Percentiles rank a stretch among this genome's conserved stretches.
These are phyloP conservation scores for Dictyostelium capitatum DNA, from an alignment of 78 protist species.

Conservation along the genomic window DNA sequence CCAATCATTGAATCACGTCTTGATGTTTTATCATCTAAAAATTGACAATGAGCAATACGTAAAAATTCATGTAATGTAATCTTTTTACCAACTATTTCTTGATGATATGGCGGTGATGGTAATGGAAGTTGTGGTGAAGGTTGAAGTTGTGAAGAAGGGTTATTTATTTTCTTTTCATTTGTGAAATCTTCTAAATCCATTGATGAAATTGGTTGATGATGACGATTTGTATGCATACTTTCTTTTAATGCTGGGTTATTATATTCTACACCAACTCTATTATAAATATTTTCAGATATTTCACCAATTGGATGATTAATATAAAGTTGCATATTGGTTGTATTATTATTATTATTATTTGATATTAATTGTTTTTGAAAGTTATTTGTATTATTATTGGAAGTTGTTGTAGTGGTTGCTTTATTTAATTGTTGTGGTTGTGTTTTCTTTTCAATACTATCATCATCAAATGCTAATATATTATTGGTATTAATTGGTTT, in stretches of 20 bases:
- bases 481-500: conserved; percentile 7
- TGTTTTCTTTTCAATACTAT: background rate
- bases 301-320: conserved; percentile 9
- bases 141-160: background rate
- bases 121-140: background rate
- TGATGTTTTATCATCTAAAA: conserved; percentile 56
- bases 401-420: background rate
- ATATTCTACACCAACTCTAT: conserved; percentile 2
- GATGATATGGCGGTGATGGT: background rate
- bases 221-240: background rate
- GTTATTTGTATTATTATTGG: background rate
- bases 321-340: background rate
- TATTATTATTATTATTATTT: background rate
- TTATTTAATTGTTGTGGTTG: background rate
- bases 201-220: conserved; percentile 7
- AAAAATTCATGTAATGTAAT: conserved; percentile 66
- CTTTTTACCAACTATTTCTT: conserved; percentile 1
- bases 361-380: background rate
- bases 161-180: background rate
- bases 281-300: conserved; percentile 6
- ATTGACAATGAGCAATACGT: conserved; percentile 39
- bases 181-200: background rate
- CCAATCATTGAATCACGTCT: conserved; percentile 60
- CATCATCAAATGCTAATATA: background rate
- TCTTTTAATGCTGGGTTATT: background rate